Evolutionary conservation across 257 asterid genomes (phyloP).

Genomic region (Solanum chiquidenum): DNA sequence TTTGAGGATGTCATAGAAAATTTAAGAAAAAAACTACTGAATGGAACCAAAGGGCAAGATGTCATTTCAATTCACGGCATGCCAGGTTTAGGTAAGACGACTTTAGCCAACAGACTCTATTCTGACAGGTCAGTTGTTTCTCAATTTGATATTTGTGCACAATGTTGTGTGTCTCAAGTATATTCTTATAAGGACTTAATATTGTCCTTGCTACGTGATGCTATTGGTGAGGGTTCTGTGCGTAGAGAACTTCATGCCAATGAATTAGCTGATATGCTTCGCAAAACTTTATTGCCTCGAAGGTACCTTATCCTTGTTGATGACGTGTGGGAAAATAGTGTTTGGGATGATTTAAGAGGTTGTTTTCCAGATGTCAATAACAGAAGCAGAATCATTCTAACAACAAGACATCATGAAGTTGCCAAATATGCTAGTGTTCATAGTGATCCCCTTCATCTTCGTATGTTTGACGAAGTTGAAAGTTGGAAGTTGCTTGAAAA

Average conservation of each 20-base stretch:
- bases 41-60: neutral
- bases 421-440: neutral
- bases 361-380: neutral
- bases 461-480: neutral
- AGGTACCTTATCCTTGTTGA: neutral
- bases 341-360: neutral
- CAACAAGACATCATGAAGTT: neutral
- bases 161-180: neutral
- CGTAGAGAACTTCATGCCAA: neutral
- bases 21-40: neutral
- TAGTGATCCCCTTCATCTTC: neutral
- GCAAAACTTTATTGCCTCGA: neutral
- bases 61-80: conserved; percentile 2
- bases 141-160: neutral
- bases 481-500: neutral
- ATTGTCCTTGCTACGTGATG: neutral
- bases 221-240: neutral
- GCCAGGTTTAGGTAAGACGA: conserved; percentile 7
- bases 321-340: neutral
- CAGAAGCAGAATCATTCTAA: neutral
- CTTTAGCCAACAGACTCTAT: neutral
- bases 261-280: neutral
- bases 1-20: neutral
- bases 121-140: neutral
- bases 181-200: neutral